Conservation (phyloP, 371 early-diverging fungal species). For the Mortierella sp. region DNA sequence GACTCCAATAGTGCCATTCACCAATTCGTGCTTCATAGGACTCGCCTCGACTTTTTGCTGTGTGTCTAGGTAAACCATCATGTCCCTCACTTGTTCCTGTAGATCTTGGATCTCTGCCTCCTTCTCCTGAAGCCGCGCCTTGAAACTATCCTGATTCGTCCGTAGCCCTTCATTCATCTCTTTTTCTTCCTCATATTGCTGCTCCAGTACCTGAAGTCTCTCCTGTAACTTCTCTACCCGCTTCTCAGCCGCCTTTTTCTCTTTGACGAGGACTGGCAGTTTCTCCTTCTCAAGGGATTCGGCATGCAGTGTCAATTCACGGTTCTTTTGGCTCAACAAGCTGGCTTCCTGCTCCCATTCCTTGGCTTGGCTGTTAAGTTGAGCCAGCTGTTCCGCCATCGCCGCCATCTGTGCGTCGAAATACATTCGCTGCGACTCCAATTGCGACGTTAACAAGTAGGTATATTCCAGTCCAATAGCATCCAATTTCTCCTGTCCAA, state of each 20-base stretch:
- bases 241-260: slow-evolving; percentile 54
- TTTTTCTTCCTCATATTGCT: slow-evolving; percentile 55
- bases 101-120: slow-evolving; percentile 54
- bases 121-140: slow-evolving; percentile 32
- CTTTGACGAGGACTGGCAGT: slow-evolving; percentile 40
- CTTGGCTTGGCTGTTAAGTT: slow-evolving; percentile 49
- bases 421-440: slow-evolving; percentile 87
- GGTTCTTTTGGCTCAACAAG: slow-evolving; percentile 35
- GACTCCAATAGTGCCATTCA: slow-evolving; percentile 37
- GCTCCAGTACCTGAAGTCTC: slow-evolving; percentile 41
- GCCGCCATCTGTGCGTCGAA: slow-evolving; percentile 80
- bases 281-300: slow-evolving; percentile 52
- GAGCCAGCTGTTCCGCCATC: slow-evolving; percentile 57
- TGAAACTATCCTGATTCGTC: slow-evolving; percentile 47
- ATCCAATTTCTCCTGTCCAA: slow-evolving; percentile 75
- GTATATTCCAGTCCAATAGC: slow-evolving; percentile 81
- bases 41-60: slow-evolving; percentile 53
- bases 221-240: slow-evolving; percentile 56
- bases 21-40: slow-evolving; percentile 46
- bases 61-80: slow-evolving; percentile 57
- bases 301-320: slow-evolving; percentile 22
- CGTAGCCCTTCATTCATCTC: slow-evolving; percentile 54
- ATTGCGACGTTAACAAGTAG: slow-evolving; percentile 78
- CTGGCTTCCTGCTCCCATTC: slow-evolving; percentile 41
- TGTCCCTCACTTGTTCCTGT: slow-evolving; percentile 57